Evolutionary conservation across 257 asterid genomes (phyloP).

Genomic region (Misopates orontium): DNA sequence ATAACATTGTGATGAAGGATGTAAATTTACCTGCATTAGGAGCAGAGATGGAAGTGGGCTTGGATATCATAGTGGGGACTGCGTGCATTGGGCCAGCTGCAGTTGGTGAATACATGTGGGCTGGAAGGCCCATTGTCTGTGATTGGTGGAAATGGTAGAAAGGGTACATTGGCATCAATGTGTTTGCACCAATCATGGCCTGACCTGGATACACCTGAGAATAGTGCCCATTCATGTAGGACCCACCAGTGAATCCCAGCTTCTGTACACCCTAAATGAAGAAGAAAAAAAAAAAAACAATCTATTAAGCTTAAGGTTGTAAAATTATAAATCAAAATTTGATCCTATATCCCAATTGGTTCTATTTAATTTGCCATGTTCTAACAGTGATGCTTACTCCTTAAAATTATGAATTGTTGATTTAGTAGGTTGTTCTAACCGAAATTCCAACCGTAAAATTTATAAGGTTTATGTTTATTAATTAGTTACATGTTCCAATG

Average conservation of each 20-base stretch:
- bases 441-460: no score
- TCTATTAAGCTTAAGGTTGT: no score
- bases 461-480: no score
- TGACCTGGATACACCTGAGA: conserved; percentile 69
- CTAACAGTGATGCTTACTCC: no score
- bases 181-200: conserved; percentile 61
- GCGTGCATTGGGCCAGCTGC: conserved; percentile 48
- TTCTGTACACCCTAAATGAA: conserved; percentile 39
- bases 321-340: no score
- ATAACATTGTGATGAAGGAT: neutral
- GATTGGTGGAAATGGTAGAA: conserved; percentile 63
- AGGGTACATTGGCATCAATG: conserved; percentile 86
- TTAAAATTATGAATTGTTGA: no score
- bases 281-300: no score
- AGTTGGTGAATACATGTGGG: conserved; percentile 66
- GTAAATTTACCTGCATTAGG: conserved; percentile 58
- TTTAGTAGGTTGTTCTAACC: no score
- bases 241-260: conserved; percentile 67
- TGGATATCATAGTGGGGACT: conserved; percentile 39
- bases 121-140: conserved; percentile 87
- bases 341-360: no score
- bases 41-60: conserved; percentile 68
- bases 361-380: no score
- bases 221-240: conserved; percentile 84
- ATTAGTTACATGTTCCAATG: no score